Conservation (phyloP, 371 early-diverging fungal species). For the Capillidium heterosporum region DNA sequence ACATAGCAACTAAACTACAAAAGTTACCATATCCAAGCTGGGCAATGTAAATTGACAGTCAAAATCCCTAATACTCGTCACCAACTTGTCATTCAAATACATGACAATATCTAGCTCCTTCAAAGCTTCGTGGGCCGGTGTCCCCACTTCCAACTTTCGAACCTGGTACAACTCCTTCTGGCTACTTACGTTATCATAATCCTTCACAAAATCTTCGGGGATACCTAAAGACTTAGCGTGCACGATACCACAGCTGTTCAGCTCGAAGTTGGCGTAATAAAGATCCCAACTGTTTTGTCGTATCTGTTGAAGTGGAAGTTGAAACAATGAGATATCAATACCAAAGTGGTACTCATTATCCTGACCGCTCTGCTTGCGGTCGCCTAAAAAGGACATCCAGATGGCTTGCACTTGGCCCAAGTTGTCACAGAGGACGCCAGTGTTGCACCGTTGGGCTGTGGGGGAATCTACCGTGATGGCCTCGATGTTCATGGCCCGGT, state of each 20-base stretch:
- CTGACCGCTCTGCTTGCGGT: conserved; percentile 38
- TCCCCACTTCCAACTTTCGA: conserved; percentile 42
- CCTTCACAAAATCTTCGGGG: conserved; percentile 48
- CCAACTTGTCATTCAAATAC: conserved; percentile 40
- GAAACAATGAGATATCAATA: conserved; percentile 35
- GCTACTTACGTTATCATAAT: conserved; percentile 52
- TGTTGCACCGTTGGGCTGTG: conserved; percentile 58
- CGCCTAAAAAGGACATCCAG: conserved; percentile 72
- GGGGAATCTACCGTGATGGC: conserved; percentile 78
- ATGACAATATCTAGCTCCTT: conserved; percentile 61
- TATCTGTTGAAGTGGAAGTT: conserved; percentile 25
- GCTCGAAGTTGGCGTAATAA: conserved; percentile 20
- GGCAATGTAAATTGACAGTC: conserved; percentile 36
- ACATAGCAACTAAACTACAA: neutral
- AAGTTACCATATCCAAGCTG: conserved; percentile 23
- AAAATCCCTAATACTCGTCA: conserved; percentile 49
- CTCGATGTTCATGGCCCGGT: conserved; percentile 58
- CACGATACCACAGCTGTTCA: conserved; percentile 52
- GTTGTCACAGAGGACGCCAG: conserved; percentile 63
- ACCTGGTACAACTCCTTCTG: conserved; percentile 49
- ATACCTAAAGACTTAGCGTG: conserved; percentile 65
- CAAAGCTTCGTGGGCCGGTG: conserved; percentile 34
- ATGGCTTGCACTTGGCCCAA: conserved; percentile 57
- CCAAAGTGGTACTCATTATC: conserved; percentile 68
- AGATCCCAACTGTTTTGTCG: conserved; percentile 19